Conservation (phyloP, 163 green algal genomes). For the Volvox carteri region DNA sequence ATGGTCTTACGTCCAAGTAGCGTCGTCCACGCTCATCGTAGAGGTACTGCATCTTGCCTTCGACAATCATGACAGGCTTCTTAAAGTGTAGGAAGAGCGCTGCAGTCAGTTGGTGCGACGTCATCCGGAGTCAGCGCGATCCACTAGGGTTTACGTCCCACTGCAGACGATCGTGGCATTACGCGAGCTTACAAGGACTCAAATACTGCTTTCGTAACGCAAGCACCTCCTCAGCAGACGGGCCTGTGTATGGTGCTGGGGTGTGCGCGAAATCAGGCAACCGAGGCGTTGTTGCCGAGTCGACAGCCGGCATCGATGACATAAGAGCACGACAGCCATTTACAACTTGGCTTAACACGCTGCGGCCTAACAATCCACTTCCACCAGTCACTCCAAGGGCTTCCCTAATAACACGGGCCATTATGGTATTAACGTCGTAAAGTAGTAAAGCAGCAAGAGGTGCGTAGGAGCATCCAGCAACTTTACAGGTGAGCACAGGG, state of each 20-base stretch:
- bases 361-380: neutral
- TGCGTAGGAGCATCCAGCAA: too few species aligned
- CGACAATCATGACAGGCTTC: constrained; percentile 95
- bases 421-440: too few species aligned
- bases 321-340: constrained; percentile 9
- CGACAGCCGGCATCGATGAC: constrained; percentile 1
- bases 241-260: constrained; percentile 87
- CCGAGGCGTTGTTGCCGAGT: neutral
- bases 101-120: constrained; percentile 56
- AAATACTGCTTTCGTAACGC: constrained; percentile 86
- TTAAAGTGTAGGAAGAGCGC: constrained; percentile 95
- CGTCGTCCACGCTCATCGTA: constrained; percentile 94
- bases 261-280: constrained; percentile 71
- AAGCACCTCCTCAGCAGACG: constrained; percentile 88
- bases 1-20: constrained; percentile 94
- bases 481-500: too few species aligned
- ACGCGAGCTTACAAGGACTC: constrained; percentile 80
- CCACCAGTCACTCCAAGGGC: neutral
- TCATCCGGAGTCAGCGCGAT: neutral
- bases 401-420: constrained; percentile 20
- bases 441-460: too few species aligned
- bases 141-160: constrained; percentile 30
- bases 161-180: neutral
- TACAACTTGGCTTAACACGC: neutral
- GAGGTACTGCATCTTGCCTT: constrained; percentile 98